These are phyloP conservation scores for Amaranthus palmeri DNA, from an alignment of 148 eudicot species.

Conservation along the genomic window DNA sequence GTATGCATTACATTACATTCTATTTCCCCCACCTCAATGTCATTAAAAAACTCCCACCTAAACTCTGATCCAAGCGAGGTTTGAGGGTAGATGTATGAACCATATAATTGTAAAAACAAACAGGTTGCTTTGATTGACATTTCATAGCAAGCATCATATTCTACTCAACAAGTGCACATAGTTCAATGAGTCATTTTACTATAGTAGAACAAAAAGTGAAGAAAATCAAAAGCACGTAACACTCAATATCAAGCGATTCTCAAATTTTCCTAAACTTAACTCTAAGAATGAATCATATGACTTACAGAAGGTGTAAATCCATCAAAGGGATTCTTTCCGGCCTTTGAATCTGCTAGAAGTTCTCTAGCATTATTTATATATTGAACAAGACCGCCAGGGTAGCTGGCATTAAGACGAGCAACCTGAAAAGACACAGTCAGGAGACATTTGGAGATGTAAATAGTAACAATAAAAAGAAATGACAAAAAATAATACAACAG, in stretches of 20 bases:
- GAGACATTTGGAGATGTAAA: conserved; percentile 7
- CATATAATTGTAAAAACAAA: no score
- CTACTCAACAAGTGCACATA: no score
- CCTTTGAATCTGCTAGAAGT: conserved; percentile 86
- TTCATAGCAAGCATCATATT: no score
- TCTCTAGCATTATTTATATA: conserved; percentile 76
- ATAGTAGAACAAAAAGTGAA: no score
- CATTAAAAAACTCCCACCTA: no score
- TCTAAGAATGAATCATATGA: background rate
- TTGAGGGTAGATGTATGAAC: no score
- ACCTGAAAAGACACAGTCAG: conserved; percentile 39
- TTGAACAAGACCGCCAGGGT: conserved; percentile 82
- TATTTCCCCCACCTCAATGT: no score
- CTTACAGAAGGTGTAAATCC: conserved; percentile 96
- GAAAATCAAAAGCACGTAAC: background rate
- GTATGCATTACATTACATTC: background rate
- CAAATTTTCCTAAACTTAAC: background rate
- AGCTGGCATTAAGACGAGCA: conserved; percentile 66
- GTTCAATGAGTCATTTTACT: no score
- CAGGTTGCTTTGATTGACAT: no score
- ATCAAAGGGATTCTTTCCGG: conserved; percentile 89
- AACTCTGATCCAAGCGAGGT: no score
- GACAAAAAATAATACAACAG: background rate
- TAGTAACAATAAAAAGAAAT: background rate
- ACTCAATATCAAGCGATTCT: background rate